Evolutionary conservation across 495 filamentous ascomycete genomes (phyloP).

Genomic region (Penicillium diatomitis): DNA sequence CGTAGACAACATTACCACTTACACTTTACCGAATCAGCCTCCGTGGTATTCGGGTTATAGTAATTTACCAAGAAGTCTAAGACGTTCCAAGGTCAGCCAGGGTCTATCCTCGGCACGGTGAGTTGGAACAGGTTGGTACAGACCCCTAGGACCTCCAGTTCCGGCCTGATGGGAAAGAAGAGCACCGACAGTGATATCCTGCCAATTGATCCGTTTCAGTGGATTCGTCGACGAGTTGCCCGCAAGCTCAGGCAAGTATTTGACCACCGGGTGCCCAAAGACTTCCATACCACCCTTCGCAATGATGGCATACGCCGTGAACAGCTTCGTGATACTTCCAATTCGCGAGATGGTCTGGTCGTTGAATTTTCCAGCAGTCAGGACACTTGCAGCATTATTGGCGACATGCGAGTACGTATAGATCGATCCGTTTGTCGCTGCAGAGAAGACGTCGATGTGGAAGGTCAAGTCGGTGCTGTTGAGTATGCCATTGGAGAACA

Average conservation of each 20-base stretch:
- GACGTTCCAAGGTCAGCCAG: background rate
- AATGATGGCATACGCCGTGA: conserved; percentile 38
- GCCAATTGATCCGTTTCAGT: background rate
- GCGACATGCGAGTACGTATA: conserved; percentile 8
- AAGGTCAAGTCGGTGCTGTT: conserved; percentile 6
- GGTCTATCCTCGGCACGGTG: too few species aligned
- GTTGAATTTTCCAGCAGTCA: conserved; percentile 6
- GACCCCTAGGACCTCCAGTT: background rate
- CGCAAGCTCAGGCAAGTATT: conserved; percentile 45
- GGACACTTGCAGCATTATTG: background rate
- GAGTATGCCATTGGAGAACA: background rate
- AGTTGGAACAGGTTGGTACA: background rate
- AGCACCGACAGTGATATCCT: background rate
- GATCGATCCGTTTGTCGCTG: conserved; percentile 4
- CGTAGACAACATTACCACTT: too few species aligned
- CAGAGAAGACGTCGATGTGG: conserved; percentile 6
- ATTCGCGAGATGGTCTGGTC: conserved; percentile 38
- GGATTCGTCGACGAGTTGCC: background rate
- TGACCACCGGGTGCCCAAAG: conserved; percentile 38
- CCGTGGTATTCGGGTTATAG: background rate
- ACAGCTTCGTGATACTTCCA: conserved; percentile 39
- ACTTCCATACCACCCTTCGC: conserved; percentile 35
- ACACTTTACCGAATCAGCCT: background rate
- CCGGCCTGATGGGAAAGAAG: background rate
- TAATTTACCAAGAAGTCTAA: background rate